phyloP scores from a whole-genome alignment of 2,329 filamentous ascomycete genomes.

The Epichloe amarillans region DNA sequence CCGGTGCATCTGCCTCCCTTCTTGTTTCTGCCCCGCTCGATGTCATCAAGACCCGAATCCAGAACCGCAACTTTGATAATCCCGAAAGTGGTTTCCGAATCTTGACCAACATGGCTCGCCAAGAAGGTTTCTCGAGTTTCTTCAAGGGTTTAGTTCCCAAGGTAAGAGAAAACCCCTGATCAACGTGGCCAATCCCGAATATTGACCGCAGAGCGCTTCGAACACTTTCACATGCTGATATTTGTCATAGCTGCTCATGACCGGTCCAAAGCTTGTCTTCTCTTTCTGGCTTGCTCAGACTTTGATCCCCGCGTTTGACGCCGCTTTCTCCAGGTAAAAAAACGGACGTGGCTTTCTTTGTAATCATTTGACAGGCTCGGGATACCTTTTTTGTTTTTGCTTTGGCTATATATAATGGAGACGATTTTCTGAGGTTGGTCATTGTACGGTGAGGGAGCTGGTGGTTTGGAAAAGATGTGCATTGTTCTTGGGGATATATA shows the following conservation, averaged over 20 bases:
- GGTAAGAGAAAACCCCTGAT: conserved; percentile 23
- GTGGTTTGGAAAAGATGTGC: not conserved
- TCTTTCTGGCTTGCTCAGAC: conserved; percentile 99
- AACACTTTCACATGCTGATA: conserved; percentile 7
- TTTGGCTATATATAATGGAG: not conserved
- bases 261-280: conserved; percentile 95
- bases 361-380: not conserved
- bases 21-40: conserved; percentile 92
- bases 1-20: conserved; percentile 87
- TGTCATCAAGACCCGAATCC: conserved; percentile 96
- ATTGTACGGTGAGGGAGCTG: not conserved
- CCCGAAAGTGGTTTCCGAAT: conserved; percentile 90
- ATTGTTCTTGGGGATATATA: not conserved
- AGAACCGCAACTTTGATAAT: conserved; percentile 98
- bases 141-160: conserved; percentile 98
- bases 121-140: conserved; percentile 77
- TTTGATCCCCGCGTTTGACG: conserved; percentile 81
- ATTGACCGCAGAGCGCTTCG: not conserved
- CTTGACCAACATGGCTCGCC: conserved; percentile 79
- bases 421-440: not conserved
- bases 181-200: not conserved
- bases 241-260: conserved; percentile 68
- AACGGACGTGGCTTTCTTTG: not conserved
- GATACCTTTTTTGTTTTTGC: not conserved
- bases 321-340: conserved; percentile 19